phyloP scores from a whole-genome alignment of 2,329 filamentous ascomycete genomes.

The Cryoendolithus antarcticus region DNA sequence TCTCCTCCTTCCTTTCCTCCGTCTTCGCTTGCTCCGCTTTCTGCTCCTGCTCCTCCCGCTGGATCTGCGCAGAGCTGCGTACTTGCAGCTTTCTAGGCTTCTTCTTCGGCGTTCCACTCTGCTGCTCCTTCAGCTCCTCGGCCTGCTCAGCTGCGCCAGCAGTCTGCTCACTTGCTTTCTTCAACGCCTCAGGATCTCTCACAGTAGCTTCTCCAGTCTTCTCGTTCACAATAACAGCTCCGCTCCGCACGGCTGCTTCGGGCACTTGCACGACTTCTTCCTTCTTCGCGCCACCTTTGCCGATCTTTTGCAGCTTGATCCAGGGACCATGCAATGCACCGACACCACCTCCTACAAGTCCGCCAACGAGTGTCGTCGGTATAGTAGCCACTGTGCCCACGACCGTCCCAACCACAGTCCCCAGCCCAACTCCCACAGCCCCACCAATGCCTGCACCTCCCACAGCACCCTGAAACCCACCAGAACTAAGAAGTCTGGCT shows the following conservation, averaged over 20 bases:
- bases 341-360: slow-evolving; percentile 28
- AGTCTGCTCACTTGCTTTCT: slow-evolving; percentile 1
- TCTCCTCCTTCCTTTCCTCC: neutral
- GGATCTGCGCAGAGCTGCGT: no score
- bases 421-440: slow-evolving; percentile 29
- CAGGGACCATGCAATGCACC: slow-evolving; percentile 32
- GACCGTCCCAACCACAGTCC: slow-evolving; percentile 29
- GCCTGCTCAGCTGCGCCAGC: neutral
- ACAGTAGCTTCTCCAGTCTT: slow-evolving; percentile 1
- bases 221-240: slow-evolving; percentile 4
- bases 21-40: neutral
- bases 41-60: no score
- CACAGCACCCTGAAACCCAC: slow-evolving; percentile 29
- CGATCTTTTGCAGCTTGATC: slow-evolving; percentile 25
- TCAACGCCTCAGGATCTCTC: slow-evolving; percentile 3
- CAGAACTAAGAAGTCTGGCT: slow-evolving; percentile 16
- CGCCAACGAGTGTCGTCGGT: slow-evolving; percentile 28
- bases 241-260: slow-evolving; percentile 3
- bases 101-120: neutral
- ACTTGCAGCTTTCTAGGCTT: no score
- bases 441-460: slow-evolving; percentile 32
- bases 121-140: neutral
- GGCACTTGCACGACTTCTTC: slow-evolving; percentile 7
- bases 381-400: slow-evolving; percentile 28
- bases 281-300: slow-evolving; percentile 6